Conservation (phyloP, 805 yeast genomes). For the Candida awuae region DNA sequence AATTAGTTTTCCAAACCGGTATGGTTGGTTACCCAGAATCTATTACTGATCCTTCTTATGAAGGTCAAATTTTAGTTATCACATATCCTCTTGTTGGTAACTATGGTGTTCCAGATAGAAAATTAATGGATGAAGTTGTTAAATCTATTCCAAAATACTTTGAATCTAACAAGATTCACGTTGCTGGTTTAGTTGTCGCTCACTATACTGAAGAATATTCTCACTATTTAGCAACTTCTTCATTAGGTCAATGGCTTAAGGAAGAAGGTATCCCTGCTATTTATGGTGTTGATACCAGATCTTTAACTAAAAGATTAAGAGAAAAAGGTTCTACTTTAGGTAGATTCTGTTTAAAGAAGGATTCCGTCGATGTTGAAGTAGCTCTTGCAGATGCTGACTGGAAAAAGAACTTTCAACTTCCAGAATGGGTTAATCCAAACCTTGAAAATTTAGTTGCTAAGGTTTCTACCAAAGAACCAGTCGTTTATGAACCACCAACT, state of each 20-base stretch:
- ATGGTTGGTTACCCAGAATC: conserved; percentile 99
- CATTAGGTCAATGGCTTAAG: conserved; percentile 89
- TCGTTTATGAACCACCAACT: conserved; percentile 63
- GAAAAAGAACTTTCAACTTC: conserved; percentile 57
- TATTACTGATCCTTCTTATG: conserved; percentile 95
- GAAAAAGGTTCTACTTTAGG: conserved; percentile 90
- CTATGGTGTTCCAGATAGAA: conserved; percentile 96
- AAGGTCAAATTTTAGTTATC: conserved; percentile 93
- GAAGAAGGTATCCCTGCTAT: conserved; percentile 90
- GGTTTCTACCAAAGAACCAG: conserved; percentile 75
- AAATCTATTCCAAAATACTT: conserved; percentile 81
- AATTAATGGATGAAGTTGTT: conserved; percentile 62
- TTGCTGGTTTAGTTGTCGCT: conserved; percentile 95
- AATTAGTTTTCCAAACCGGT: conserved; percentile 98
- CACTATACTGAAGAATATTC: conserved; percentile 95
- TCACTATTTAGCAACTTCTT: conserved; percentile 86
- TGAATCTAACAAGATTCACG: conserved; percentile 86
- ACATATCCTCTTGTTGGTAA: conserved; percentile 97
- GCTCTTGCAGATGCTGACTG: conserved; percentile 32
- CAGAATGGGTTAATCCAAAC: conserved; percentile 93
- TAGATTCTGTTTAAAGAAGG: conserved; percentile 62
- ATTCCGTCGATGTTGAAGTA: conserved; percentile 9
- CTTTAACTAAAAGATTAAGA: conserved; percentile 87
- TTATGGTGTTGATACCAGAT: conserved; percentile 96
- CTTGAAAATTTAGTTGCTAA: conserved; percentile 82